phyloP scores from a whole-genome alignment of 1,284 basidiomycete species.

The Kalmanozyma brasiliensis region DNA sequence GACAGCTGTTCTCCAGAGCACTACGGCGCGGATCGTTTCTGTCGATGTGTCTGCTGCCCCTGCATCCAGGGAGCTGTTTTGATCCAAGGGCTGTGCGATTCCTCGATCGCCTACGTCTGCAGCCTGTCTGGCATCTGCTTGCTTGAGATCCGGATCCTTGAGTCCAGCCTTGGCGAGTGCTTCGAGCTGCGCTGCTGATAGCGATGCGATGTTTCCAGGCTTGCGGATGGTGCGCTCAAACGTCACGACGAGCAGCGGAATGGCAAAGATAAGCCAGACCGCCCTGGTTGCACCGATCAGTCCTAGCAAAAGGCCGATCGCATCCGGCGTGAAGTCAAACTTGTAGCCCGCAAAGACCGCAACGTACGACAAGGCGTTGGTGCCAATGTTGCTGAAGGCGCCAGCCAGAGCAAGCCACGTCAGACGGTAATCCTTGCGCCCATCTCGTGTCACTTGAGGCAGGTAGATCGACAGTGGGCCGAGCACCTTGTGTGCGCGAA shows the following conservation, averaged over 20 bases:
- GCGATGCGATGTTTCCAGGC: conserved; percentile 16
- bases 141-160: conserved; percentile 33
- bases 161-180: conserved; percentile 32
- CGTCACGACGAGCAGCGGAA: conserved; percentile 34
- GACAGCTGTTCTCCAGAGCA: conserved; percentile 33
- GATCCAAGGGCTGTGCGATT: neutral
- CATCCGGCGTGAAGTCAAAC: conserved; percentile 47
- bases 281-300: conserved; percentile 41
- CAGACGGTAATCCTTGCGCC: conserved; percentile 41
- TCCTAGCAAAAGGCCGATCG: conserved; percentile 33
- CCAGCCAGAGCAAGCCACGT: conserved; percentile 39
- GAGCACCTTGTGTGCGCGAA: conserved; percentile 22
- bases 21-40: conserved; percentile 19
- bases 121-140: neutral
- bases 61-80: neutral
- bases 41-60: neutral
- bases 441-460: conserved; percentile 26
- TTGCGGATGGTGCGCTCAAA: conserved; percentile 36
- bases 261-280: conserved; percentile 39
- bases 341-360: conserved; percentile 45
- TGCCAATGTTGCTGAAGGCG: conserved; percentile 40
- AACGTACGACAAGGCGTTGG: conserved; percentile 34
- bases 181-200: conserved; percentile 30
- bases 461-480: conserved; percentile 42
- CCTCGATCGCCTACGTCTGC: conserved; percentile 11